Evolutionary conservation across 2,329 filamentous ascomycete species (phyloP), one percentile per base, ranked within the genome.

Genomic region (Fusarium annulatum): DNA sequence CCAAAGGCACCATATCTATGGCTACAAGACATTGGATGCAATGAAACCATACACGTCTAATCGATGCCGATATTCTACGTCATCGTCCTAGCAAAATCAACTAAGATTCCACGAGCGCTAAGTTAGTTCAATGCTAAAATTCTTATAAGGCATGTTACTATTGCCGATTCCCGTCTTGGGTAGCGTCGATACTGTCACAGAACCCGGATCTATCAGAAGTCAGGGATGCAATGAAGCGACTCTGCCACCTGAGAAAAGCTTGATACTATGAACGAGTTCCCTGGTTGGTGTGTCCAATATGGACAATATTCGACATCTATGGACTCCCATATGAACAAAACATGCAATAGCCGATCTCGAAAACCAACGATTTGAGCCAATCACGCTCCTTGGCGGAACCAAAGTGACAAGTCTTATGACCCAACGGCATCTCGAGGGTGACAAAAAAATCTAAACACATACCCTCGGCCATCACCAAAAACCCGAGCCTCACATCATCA

Each of bases 391-490:
- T 28, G 51, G 30, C 48, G 34, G n/a, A 41, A 33, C 12, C 46
- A 38, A 48, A 33, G 36, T 62, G 15, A n/a, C 16, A 43, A 39
- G 19, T 43, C 46, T 68, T 43, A 34, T 63, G 42, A 68, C 56
- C 36, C 46, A 16, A 30, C 33, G 42, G n/a, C 42, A 69, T 28
- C 41, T 39, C 10, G 12, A 26, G 33, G n/a, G 8, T 34, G 64
- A 64, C 42, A 63, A 63, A 49, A 69, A 69, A 48, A 21, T 9
- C 21, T 9, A 26, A 38, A 45, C 51, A 58, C 14, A 60, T 48
- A 14, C 19, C 33, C 65, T 68, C 65, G 65, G 65, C 33, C 56
- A 43, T 26, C 43, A 16, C 14, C n/a, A 68, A 63, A 55, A 63
- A 33, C 26, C 65, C 65, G 65, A 68, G 48, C 41, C 41, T 41